Percentiles rank a stretch among this genome's conserved stretches.
These are phyloP conservation scores for Picea abies DNA, from an alignment of 83 land plant genomes.

Conservation along the genomic window DNA sequence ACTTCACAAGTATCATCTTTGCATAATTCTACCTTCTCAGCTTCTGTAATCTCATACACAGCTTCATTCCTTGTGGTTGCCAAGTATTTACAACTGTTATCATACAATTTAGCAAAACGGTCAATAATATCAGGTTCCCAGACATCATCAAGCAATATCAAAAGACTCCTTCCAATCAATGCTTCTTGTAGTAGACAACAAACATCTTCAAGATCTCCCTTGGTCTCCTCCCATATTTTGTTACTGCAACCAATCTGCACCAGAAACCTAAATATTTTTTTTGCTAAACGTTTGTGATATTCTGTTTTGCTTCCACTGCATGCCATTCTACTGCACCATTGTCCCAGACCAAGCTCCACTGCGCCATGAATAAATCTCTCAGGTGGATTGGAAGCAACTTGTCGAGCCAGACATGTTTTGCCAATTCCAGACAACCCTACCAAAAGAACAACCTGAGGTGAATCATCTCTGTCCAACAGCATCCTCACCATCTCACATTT, in stretches of 20 bases:
- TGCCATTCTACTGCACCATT: conserved; percentile 48
- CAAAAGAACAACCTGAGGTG: conserved; percentile 42
- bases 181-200: conserved; percentile 51
- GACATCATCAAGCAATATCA: conserved; percentile 58
- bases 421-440: conserved; percentile 68
- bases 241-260: conserved; percentile 43
- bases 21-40: conserved; percentile 51
- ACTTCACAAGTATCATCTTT: conserved; percentile 44
- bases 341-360: conserved; percentile 50
- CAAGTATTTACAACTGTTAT: conserved; percentile 47
- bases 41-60: conserved; percentile 54
- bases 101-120: conserved; percentile 48
- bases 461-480: conserved; percentile 31
- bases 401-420: conserved; percentile 58
- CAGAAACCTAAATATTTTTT: conserved; percentile 33
- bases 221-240: conserved; percentile 30
- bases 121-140: conserved; percentile 65
- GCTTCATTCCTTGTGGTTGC: conserved; percentile 59
- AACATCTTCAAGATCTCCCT: conserved; percentile 39
- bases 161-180: conserved; percentile 41
- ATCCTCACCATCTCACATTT: conserved; percentile 30
- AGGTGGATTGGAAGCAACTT: conserved; percentile 55
- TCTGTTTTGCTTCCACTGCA: conserved; percentile 33
- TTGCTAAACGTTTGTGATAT: conserved; percentile 50
- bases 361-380: conserved; percentile 42